Base-by-base conservation (phyloP, 2,329 filamentous ascomycete species). In the Bipolaris victoriae region DNA sequence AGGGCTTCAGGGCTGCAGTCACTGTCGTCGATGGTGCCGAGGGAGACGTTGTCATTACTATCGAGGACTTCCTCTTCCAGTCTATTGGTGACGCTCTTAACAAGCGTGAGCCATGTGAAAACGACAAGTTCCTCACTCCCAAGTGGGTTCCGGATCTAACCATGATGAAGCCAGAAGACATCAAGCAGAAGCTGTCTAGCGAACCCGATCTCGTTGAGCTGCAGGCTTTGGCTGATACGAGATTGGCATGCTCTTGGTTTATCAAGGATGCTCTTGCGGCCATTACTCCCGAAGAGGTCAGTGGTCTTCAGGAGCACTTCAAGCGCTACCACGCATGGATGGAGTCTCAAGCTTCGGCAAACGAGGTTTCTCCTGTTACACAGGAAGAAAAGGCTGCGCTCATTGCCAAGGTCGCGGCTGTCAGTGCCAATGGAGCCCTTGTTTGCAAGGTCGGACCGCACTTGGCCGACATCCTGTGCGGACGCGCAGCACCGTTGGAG, bases 321-420 rank as follows among this genome's bases (percentile, higher is more conserved):
- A 44, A 44, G 40, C 40, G 13, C 7, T 44, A 44, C 40, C 24
- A 44, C n/a, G 20, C 1, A 11, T 44, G 40, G 40, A 26, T 44
- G 40, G 24, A 44, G n/a, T 13, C 26, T 46, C n/a, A 46, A 16
- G 26, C 10, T 26, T n/a, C 10, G 3, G 24, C 7, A n/a, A 16
- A 33, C n/a, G 7, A 46, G 5, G 24, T 18, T 15, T 7, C 44
- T 20, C 3, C 11, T 18, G 44, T 33, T 13, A 46, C 44, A 9
- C 24, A 29, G n/a, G 44, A 46, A 22, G 44, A 46, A 7, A 46
- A 46, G 44, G 44, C 44, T 16, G 15, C 44, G 11, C 44, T 46
- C 5, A 31, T 46, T 11, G 15, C 24, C 2, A 29, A 33, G 10
- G 26, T 46, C 7, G 26, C 24, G n/a, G 44, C 24, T 31, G 29